These are phyloP conservation scores for Mycena kentingensis DNA, from an alignment of 768 basidiomycete genomes.

Conservation along the genomic window DNA sequence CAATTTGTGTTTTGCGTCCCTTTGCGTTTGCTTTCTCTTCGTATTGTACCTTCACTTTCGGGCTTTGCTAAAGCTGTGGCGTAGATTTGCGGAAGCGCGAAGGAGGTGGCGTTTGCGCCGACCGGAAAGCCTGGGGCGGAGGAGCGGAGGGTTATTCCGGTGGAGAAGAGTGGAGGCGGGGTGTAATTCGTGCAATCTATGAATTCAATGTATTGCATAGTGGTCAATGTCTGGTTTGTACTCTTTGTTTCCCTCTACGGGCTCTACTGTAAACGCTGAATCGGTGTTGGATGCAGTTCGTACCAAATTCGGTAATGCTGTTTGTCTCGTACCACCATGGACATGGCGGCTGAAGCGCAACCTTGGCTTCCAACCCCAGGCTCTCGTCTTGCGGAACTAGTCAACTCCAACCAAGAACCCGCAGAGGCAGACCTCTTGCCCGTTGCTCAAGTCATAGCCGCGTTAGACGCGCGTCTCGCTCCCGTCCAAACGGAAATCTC, in stretches of 20 bases:
- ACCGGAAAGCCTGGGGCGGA: conserved; percentile 22
- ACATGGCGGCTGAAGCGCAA: no score
- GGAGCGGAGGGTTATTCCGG: conserved; percentile 47
- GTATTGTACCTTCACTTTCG: no score
- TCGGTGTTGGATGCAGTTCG: no score
- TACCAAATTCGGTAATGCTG: no score
- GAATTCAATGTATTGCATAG: no score
- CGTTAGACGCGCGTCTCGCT: not conserved
- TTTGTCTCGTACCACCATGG: not conserved
- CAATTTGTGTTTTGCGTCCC: no score
- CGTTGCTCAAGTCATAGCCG: not conserved
- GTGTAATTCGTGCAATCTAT: no score
- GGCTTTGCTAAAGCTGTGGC: no score
- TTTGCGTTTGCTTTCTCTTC: no score
- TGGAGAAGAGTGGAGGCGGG: conserved; percentile 58
- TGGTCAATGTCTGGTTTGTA: no score
- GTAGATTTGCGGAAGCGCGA: conserved; percentile 74
- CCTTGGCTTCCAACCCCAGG: not conserved
- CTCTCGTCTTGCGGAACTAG: not conserved
- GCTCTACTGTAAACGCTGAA: no score
- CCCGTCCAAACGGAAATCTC: not conserved
- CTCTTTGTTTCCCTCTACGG: no score
- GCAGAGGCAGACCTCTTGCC: not conserved
- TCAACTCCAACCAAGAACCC: not conserved
- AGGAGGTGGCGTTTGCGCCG: conserved; percentile 59